These are phyloP conservation scores for Colletotrichum gigasporum DNA, from an alignment of 2,329 filamentous ascomycete genomes.

Conservation along the genomic window DNA sequence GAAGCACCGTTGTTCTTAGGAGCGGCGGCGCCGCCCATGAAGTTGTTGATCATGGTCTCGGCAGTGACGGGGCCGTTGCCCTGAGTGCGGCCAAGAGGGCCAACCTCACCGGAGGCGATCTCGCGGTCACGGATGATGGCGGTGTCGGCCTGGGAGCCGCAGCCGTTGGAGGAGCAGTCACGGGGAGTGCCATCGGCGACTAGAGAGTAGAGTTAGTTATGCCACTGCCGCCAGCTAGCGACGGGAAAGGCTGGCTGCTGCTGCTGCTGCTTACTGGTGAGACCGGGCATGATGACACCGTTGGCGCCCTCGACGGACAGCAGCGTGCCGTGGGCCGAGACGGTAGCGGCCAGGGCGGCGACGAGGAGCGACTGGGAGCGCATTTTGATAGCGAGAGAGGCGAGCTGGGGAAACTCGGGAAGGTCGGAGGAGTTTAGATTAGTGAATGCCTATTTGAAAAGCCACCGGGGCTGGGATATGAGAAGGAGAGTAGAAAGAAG, in stretches of 20 bases:
- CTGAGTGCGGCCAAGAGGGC: constrained; percentile 71
- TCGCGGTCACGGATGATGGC: constrained; percentile 72
- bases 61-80: constrained; percentile 68
- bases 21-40: constrained; percentile 61
- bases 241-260: too few species aligned
- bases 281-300: constrained; percentile 69
- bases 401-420: constrained; percentile 6
- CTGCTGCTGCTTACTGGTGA: constrained; percentile 39
- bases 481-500: constrained; percentile 13
- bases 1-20: constrained; percentile 51
- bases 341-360: constrained; percentile 46
- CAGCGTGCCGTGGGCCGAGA: constrained; percentile 68
- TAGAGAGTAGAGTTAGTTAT: constrained; percentile 33
- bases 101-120: constrained; percentile 59
- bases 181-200: constrained; percentile 74
- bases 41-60: constrained; percentile 63
- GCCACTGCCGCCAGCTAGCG: background rate
- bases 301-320: constrained; percentile 67
- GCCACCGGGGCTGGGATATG: constrained; percentile 27
- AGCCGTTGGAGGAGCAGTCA: constrained; percentile 69
- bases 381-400: constrained; percentile 31
- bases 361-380: constrained; percentile 45
- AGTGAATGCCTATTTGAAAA: constrained; percentile 5
- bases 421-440: constrained; percentile 16
- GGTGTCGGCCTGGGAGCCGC: constrained; percentile 76